Conservation (phyloP, 345 rosid species). For the Pistacia integerrima region DNA sequence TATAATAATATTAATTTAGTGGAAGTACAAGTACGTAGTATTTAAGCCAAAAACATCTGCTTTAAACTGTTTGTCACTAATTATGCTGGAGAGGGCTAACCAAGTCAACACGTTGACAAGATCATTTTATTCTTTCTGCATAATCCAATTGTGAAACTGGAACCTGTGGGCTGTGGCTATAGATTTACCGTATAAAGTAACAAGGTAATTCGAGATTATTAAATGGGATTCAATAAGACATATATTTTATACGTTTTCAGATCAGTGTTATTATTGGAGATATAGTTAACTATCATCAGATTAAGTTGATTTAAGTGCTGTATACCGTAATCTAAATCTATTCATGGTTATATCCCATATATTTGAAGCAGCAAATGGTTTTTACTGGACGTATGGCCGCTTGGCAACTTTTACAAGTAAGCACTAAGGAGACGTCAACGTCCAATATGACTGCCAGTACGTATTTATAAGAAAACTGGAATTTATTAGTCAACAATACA, state of each 20-base stretch:
- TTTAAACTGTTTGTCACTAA: background rate
- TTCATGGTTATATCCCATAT: no score
- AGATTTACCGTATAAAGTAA: no score
- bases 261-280: no score
- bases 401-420: constrained; percentile 8
- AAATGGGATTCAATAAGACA: no score
- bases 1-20: background rate
- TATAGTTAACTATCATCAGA: no score
- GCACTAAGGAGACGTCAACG: constrained; percentile 7
- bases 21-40: background rate
- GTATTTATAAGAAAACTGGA: constrained; percentile 1
- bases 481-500: constrained; percentile 12
- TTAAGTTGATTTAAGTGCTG: no score
- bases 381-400: background rate
- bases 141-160: no score
- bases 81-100: background rate
- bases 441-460: background rate
- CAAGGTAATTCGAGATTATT: no score
- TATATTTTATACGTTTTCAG: no score
- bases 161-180: no score
- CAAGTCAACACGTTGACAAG: constrained; percentile 9
- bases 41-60: background rate
- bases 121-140: background rate
- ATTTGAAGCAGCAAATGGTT: background rate
- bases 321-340: no score